Evolutionary conservation across 129 eudicot genomes (phyloP), one percentile per base, ranked within the genome.

Genomic region (Tagetes erecta): DNA sequence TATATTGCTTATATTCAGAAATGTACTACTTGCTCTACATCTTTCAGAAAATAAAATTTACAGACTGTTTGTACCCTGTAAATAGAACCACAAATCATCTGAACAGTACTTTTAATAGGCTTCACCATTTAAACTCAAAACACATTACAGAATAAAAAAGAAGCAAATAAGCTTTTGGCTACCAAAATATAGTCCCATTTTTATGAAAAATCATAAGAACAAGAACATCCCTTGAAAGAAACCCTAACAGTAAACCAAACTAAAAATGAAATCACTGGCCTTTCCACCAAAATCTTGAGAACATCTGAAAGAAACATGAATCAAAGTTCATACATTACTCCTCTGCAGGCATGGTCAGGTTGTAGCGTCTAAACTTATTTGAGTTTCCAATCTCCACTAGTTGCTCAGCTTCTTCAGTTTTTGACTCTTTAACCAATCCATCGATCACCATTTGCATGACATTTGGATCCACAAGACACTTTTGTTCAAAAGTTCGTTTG

Each of bases 341-440:
- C 41, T 46, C 79, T 36, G 74, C 64, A 62, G 85, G 87, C 52
- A 83, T 27, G 38, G 14, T 60, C 76, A 86, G 64, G 65, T 77
- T 80, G 66, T 68, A 82, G 11, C 41, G 41, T 11, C 67, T 37
- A 64, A 70, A 76, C 42, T 41, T 63, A 80, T 80, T 81, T 27
- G 85, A 86, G 13, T 58, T 80, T 39, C 73, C 91, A 47, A 89
- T 68, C 71, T 47, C 79, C 64, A 86, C 81, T 11, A 89, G 86
- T 67, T 83, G 63, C 70, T 78, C 64, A 1, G 87, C 96, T 42
- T 87, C 81, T 44, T 83, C 84, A 8, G 65, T 35, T 83, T 62
- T 80, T 7, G 84, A 79, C 52, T 71, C 73, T 67, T 85, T 81
- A 13, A 75, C 83, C 80, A 90, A 78, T 44, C 73, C 85, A 77